phyloP scores from a whole-genome alignment of 139 green algal genomes.

The Nannochloris sp. region DNA sequence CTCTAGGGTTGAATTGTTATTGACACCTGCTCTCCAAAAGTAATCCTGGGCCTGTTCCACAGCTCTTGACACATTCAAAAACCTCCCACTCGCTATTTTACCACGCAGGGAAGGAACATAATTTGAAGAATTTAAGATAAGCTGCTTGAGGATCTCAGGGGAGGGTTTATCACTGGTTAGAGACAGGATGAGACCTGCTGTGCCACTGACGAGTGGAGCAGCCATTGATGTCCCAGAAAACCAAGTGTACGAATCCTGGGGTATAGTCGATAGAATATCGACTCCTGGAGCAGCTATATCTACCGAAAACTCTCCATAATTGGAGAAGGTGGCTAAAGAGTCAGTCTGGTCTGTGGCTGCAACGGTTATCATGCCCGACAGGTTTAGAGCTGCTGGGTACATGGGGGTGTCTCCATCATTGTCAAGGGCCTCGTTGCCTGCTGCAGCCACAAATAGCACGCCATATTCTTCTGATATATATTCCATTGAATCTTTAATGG shows the following conservation, averaged over 20 bases:
- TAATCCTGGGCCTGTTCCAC: too few relatives aligned
- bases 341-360: neutral
- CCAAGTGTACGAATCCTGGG: neutral
- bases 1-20: too few relatives aligned
- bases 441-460: slow-evolving; percentile 8
- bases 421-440: slow-evolving; percentile 5
- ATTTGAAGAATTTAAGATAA: neutral
- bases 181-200: slow-evolving; percentile 37
- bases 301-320: slow-evolving; percentile 2
- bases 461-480: neutral
- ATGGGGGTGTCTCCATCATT: slow-evolving; percentile 8
- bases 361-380: slow-evolving; percentile 5
- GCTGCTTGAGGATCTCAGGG: slow-evolving; percentile 3
- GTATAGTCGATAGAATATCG: slow-evolving; percentile 18
- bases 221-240: slow-evolving; percentile 33
- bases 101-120: too few relatives aligned
- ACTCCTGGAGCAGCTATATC: slow-evolving; percentile 13
- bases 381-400: slow-evolving; percentile 7
- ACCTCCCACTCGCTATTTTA: too few relatives aligned
- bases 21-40: too few relatives aligned
- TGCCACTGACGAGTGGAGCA: slow-evolving; percentile 36
- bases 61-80: too few relatives aligned
- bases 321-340: slow-evolving; percentile 1
- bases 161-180: slow-evolving; percentile 7
- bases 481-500: slow-evolving; percentile 9